A percentile compares a stretch with the other conserved stretches of the same genome.
phyloP scores from a whole-genome alignment of 2,329 filamentous ascomycete genomes.

The Rhinocladiella mackenziei region DNA sequence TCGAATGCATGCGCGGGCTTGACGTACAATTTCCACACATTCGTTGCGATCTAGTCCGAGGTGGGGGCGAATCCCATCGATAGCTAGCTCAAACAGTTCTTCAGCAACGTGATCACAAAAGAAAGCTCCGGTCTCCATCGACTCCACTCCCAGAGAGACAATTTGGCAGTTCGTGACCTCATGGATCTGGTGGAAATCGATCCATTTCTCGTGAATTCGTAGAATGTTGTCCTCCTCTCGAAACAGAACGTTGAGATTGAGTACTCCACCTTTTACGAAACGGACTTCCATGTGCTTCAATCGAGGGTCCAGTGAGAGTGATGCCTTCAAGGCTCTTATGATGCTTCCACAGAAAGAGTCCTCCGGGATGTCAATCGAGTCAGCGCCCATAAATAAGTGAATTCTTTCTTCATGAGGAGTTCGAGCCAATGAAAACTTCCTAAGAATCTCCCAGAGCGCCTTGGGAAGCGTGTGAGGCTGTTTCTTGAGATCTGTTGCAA shows the following conservation, averaged over 20 bases:
- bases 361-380: neutral
- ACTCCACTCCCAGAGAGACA: neutral
- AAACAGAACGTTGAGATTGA: slow-evolving; percentile 19
- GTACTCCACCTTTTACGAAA: slow-evolving; percentile 22
- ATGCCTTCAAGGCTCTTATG: slow-evolving; percentile 20
- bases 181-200: slow-evolving; percentile 23
- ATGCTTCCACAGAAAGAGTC: slow-evolving; percentile 23
- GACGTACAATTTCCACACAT: neutral
- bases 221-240: slow-evolving; percentile 14
- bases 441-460: slow-evolving; percentile 6
- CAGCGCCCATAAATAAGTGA: slow-evolving; percentile 19
- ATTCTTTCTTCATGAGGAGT: slow-evolving; percentile 13
- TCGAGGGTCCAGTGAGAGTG: slow-evolving; percentile 23
- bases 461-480: slow-evolving; percentile 6
- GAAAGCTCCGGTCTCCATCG: slow-evolving; percentile 4
- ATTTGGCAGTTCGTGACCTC: slow-evolving; percentile 10
- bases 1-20: slow-evolving; percentile 6
- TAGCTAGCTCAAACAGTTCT: slow-evolving; percentile 12
- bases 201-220: slow-evolving; percentile 29
- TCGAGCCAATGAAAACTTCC: slow-evolving; percentile 6
- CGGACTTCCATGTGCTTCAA: slow-evolving; percentile 17
- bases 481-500: slow-evolving; percentile 4
- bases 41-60: neutral
- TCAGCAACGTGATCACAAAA: slow-evolving; percentile 17
- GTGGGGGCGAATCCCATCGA: neutral